Evolutionary conservation across 257 asterid species (phyloP), one percentile per base, ranked within the genome.

Genomic region (Prunella vulgaris): DNA sequence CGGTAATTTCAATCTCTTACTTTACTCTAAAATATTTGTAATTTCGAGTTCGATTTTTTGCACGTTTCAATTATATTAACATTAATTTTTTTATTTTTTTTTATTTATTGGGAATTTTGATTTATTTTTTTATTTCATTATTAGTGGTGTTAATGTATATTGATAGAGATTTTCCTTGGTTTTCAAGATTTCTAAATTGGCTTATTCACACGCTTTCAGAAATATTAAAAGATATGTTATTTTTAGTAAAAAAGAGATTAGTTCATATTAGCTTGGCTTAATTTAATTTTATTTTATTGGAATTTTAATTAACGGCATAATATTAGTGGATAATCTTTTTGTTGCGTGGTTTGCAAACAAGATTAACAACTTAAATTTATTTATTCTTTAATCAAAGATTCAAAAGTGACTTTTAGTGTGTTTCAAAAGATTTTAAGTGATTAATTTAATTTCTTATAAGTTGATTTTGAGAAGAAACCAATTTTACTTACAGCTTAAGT

Each of bases 1-100:
- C 82, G 84, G 95, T 88, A 84, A 75, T 2, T 42, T 13, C 51
- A 42, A 42, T 6, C 15, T 42, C 17, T 12, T 4, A 42, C 12
- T 42, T 42, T 12, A 1, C 10, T 14, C 46, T 37, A 0, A 38
- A 38, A 38, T n/a, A 27, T 27, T 1, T 27, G 2, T 27, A 27
- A 27, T 27, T 27, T 27, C 32, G n/a, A n/a, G n/a, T n/a, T n/a
- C n/a, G n/a, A n/a, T n/a, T n/a, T n/a, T n/a, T n/a, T n/a, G n/a
- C n/a, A n/a, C n/a, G n/a, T n/a, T n/a, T n/a, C n/a, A n/a, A n/a
- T n/a, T n/a, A n/a, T n/a, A n/a, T n/a, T n/a, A n/a, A n/a, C n/a
- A n/a, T n/a, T n/a, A n/a, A n/a, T n/a, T n/a, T n/a, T n/a, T n/a
- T n/a, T n/a, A n/a, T n/a, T n/a, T n/a, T n/a, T n/a, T n/a, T n/a